Evolutionary conservation across 2,329 filamentous ascomycete species (phyloP), one percentile per base, ranked within the genome.

Genomic region (Apiospora pterosperma): DNA sequence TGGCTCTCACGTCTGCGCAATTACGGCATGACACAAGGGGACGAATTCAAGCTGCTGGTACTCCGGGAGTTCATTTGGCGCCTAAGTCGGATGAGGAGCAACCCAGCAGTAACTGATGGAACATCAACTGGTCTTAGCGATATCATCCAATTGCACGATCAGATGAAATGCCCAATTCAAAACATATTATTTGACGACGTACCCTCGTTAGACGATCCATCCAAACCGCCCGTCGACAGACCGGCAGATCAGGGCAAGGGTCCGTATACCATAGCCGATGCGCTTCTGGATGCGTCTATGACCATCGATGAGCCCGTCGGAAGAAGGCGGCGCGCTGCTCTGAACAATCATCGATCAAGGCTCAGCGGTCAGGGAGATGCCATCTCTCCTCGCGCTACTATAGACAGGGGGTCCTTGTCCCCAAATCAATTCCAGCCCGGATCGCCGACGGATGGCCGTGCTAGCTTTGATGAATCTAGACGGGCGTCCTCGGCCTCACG

Each of bases 1-100:
- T 98, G 96, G 94, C 81, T 99, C n/a, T 83, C 86, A 16, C 91
- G 93, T 68, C 79, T 99, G 59, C 88, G 92, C 61, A 97, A 92
- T 68, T 87, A 97, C 48, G 96, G 96, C 0, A 88, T 99, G 81
- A 81, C 84, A 1, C 74, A 83, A 1, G 94, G 97, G 55, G 95
- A 99, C 70, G 96, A 99, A 69, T 87, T 91, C 73, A 98, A 99
- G 76, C 80, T 99, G 2, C 81, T 98, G 39, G 91, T 90, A 5
- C 82, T 99, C 12, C 85, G 92, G 64, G 94, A 97, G 73, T 98
- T 97, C 72, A 92, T 99, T 44, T 97, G 92, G 92, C 88, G 92
- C 42, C 85, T 96, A 8, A 91, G 91, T 61, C 88, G 89, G 70
- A 89, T 92, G 67, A 92, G 89, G 72, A 80, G 85, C 11, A 83